Percentiles rank a stretch among this genome's conserved stretches.
phyloP scores from a whole-genome alignment of 345 rosid species.

The Bretschneidera sinensis region DNA sequence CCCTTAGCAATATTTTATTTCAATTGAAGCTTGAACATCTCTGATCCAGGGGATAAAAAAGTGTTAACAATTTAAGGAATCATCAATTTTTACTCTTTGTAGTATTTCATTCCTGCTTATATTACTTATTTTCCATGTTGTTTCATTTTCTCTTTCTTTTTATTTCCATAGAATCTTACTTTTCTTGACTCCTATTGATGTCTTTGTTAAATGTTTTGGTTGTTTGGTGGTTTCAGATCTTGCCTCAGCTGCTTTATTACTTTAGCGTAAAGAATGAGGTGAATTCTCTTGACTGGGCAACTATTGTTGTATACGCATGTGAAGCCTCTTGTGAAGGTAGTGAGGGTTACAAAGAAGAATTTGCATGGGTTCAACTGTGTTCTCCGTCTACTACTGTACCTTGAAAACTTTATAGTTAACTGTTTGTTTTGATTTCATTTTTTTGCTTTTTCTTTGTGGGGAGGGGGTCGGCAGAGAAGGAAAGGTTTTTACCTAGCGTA shows the following conservation, averaged over 20 bases:
- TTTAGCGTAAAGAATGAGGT: slow-evolving; percentile 57
- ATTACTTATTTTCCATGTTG: neutral
- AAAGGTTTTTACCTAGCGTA: too few species aligned
- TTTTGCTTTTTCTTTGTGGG: neutral
- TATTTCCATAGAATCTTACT: neutral
- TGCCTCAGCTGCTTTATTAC: slow-evolving; percentile 79
- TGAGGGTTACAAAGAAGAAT: slow-evolving; percentile 77
- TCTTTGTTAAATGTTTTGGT: neutral
- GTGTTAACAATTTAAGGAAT: neutral
- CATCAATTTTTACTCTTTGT: neutral
- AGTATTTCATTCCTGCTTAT: neutral
- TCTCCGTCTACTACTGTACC: slow-evolving; percentile 19
- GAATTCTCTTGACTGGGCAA: slow-evolving; percentile 88
- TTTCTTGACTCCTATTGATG: neutral
- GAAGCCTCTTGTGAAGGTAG: slow-evolving; percentile 74
- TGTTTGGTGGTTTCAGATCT: slow-evolving; percentile 38
- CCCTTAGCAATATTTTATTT: neutral
- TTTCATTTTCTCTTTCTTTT: neutral
- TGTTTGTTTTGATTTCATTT: too few species aligned
- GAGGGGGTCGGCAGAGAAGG: too few species aligned
- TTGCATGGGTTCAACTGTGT: slow-evolving; percentile 73
- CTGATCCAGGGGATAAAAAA: neutral
- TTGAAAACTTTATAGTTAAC: slow-evolving; percentile 5
- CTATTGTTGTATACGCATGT: slow-evolving; percentile 64
- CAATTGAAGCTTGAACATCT: neutral